These are phyloP conservation scores for Colletotrichum lentis DNA, from an alignment of 2,329 filamentous ascomycete species.

Conservation along the genomic window DNA sequence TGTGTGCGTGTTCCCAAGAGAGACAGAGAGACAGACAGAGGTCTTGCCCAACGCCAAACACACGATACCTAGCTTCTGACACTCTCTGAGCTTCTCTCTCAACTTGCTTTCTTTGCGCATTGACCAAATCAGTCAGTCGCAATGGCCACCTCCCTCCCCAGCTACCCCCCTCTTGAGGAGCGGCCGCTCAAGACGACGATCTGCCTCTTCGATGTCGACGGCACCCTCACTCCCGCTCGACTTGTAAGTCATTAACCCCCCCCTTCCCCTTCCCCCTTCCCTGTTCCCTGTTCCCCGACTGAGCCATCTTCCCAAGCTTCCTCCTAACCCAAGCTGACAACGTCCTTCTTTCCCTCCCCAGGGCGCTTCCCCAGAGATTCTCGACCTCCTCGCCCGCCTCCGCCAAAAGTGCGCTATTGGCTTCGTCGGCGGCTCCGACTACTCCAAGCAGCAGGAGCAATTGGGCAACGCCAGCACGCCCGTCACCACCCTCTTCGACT, in stretches of 20 bases:
- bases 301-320: neutral
- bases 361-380: conserved; percentile 81
- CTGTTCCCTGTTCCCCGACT: neutral
- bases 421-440: conserved; percentile 91
- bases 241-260: conserved; percentile 60
- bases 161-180: conserved; percentile 78
- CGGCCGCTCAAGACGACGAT: conserved; percentile 93
- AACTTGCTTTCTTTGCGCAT: neutral
- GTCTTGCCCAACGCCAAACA: neutral
- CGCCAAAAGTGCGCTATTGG: conserved; percentile 90
- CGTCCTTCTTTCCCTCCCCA: conserved; percentile 46
- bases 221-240: conserved; percentile 85
- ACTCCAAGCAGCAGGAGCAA: conserved; percentile 95
- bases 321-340: conserved; percentile 34
- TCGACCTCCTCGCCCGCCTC: conserved; percentile 78
- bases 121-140: conserved; percentile 14
- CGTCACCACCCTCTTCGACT: conserved; percentile 92
- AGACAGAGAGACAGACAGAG: no score
- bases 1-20: neutral
- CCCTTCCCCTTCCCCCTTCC: neutral
- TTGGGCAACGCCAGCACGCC: conserved; percentile 71
- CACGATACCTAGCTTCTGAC: neutral
- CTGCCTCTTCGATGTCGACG: conserved; percentile 95
- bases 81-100: no score
- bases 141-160: conserved; percentile 43